phyloP scores from a whole-genome alignment of 305 asterid genomes.

The Stenogyne calaminthoides region DNA sequence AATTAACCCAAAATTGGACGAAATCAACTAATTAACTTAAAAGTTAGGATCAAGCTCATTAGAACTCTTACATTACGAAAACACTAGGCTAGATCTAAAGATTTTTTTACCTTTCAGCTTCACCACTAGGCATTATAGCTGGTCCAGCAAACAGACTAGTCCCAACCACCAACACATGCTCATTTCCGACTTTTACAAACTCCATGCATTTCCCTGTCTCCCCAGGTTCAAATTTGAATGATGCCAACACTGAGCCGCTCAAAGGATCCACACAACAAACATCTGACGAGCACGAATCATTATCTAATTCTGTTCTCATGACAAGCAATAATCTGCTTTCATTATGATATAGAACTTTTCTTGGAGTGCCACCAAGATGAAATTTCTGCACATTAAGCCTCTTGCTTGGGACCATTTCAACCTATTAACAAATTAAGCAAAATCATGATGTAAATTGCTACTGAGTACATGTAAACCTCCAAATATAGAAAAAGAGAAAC shows the following conservation, averaged over 20 bases:
- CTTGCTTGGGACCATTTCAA: constrained; percentile 97
- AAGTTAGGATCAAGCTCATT: constrained; percentile 14
- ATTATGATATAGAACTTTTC: constrained; percentile 83
- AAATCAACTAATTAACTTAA: constrained; percentile 19
- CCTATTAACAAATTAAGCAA: constrained; percentile 50
- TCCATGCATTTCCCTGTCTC: constrained; percentile 99
- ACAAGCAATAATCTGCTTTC: constrained; percentile 85
- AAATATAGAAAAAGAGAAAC: background rate
- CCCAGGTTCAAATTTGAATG: constrained; percentile 86
- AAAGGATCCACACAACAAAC: constrained; percentile 94
- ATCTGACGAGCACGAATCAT: constrained; percentile 80
- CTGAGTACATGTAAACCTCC: constrained; percentile 5
- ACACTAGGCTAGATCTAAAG: constrained; percentile 9
- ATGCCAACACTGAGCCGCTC: constrained; percentile 78
- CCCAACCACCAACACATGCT: constrained; percentile 87
- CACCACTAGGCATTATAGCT: constrained; percentile 96
- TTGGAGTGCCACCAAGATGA: constrained; percentile 94
- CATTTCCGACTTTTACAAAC: constrained; percentile 74
- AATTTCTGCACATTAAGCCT: constrained; percentile 98
- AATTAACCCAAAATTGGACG: constrained; percentile 10
- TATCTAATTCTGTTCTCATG: constrained; percentile 82
- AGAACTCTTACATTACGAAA: constrained; percentile 6
- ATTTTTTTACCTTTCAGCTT: constrained; percentile 91
- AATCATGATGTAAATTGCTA: constrained; percentile 24
- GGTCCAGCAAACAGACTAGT: constrained; percentile 90